Base-by-base conservation (phyloP, 495 filamentous ascomycete species). In the Hyaloscypha bicolor region DNA sequence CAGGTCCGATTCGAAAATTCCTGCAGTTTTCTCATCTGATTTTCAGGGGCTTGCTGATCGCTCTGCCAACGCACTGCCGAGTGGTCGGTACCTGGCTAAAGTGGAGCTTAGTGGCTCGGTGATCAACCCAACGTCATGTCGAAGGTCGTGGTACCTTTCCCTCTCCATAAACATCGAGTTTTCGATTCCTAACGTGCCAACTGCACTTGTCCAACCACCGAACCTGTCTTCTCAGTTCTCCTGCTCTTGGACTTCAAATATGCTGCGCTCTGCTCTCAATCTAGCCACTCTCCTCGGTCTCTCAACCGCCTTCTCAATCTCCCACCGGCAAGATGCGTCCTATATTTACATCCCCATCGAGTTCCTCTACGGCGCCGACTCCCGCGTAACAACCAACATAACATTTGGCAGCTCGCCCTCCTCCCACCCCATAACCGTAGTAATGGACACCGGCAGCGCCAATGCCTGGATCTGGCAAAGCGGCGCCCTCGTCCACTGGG, bases 321-420 rank as follows among this genome's bases (percentile, higher is more conserved):
- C 29, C 32, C 25, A 16, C 29, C 8, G 56, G 2, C 53, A 56
- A 53, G 48, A 48, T 53, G 62, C 29, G 2, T n/a, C 48, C 12
- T 56, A 64, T n/a, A 16, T 55, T 42, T 56, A 64, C 31, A 39
- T 64, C 25, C 62, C 62, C 12, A 32, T 64, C 14, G 62, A 64
- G 12, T 64, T 56, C n/a, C 30, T 37, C 1, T 64, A 64, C 39
- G 62, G 62, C n/a, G 48, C 48, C 48, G 30, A 64, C 39, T 64
- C 62, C 1, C 52, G 62, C 55, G 62, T 64, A 8, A 64, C 62
- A 21, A 16, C 62, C 21, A 64, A 64, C 22, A 32, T 64, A 48
- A 64, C 62, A 55, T 64, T 55, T 11, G 62, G 62, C 32, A 35
- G 25, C 25, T 25, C 25, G 25, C 25, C 25, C 25, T 25, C 62